These are phyloP conservation scores for Apiospora sp. DNA, from an alignment of 2,329 filamentous ascomycete genomes.

Conservation along the genomic window DNA sequence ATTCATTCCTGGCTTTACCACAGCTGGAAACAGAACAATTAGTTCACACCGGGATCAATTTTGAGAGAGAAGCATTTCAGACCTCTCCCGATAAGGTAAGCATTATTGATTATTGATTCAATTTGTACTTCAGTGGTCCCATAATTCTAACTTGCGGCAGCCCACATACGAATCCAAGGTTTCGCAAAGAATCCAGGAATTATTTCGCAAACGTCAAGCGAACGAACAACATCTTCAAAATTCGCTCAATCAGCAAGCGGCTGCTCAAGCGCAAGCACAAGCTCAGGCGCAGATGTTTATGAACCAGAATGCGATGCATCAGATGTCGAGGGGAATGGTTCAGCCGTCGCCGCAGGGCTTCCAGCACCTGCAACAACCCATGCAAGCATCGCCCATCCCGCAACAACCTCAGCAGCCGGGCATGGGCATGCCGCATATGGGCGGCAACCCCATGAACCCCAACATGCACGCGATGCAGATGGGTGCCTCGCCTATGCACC, in stretches of 20 bases:
- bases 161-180: slow-evolving; percentile 59
- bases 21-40: slow-evolving; percentile 51
- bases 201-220: slow-evolving; percentile 58
- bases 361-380: slow-evolving; percentile 65
- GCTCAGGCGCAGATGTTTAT: slow-evolving; percentile 57
- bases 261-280: slow-evolving; percentile 48
- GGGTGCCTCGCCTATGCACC: slow-evolving; percentile 33
- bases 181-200: slow-evolving; percentile 54
- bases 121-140: background rate
- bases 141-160: slow-evolving; percentile 42
- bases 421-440: slow-evolving; percentile 52
- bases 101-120: background rate
- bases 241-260: slow-evolving; percentile 54
- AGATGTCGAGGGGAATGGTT: slow-evolving; percentile 59
- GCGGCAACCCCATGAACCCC: slow-evolving; percentile 40
- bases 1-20: slow-evolving; percentile 56
- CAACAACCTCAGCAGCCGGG: slow-evolving; percentile 52
- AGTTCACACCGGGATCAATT: slow-evolving; percentile 51
- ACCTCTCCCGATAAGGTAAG: slow-evolving; percentile 58
- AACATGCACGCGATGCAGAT: slow-evolving; percentile 48
- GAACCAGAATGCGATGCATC: slow-evolving; percentile 58
- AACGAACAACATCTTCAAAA: slow-evolving; percentile 59
- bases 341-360: slow-evolving; percentile 62
- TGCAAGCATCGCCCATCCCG: slow-evolving; percentile 62
- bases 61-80: slow-evolving; percentile 57